Evolutionary conservation across 805 yeast species (phyloP).

Genomic region (Wickerhamiella dianesei): DNA sequence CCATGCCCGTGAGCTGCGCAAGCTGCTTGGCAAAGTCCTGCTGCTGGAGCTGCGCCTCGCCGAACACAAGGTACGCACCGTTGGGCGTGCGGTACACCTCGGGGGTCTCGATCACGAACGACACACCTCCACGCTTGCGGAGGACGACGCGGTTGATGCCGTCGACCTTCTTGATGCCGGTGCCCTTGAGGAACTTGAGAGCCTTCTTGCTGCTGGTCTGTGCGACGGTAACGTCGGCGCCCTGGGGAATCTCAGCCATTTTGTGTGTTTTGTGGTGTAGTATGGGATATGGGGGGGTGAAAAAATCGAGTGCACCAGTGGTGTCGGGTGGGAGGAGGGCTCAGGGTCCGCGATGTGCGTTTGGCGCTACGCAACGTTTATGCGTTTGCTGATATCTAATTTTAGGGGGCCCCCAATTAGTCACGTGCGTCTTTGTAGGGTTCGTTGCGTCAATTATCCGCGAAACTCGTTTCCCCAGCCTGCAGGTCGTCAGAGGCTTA

Average conservation of each 20-base stretch:
- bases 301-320: no score
- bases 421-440: no score
- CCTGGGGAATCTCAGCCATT: constrained; percentile 38
- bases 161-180: constrained; percentile 77
- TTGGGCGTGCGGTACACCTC: constrained; percentile 88
- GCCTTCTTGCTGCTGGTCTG: constrained; percentile 93
- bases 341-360: not conserved
- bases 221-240: constrained; percentile 68
- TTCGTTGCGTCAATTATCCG: no score
- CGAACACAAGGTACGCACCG: constrained; percentile 92
- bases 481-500: no score
- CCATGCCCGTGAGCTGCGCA: constrained; percentile 30
- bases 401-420: no score
- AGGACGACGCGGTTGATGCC: constrained; percentile 93
- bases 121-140: constrained; percentile 82
- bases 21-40: constrained; percentile 84
- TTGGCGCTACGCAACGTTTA: not conserved
- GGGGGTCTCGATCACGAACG: constrained; percentile 83
- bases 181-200: constrained; percentile 73
- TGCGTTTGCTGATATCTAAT: no score
- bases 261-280: not conserved
- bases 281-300: not conserved
- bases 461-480: no score
- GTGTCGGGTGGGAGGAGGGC: not conserved
- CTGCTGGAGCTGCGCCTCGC: constrained; percentile 73